Conservation (phyloP, 768 basidiomycete species). For the Psilocybe cubensis region DNA sequence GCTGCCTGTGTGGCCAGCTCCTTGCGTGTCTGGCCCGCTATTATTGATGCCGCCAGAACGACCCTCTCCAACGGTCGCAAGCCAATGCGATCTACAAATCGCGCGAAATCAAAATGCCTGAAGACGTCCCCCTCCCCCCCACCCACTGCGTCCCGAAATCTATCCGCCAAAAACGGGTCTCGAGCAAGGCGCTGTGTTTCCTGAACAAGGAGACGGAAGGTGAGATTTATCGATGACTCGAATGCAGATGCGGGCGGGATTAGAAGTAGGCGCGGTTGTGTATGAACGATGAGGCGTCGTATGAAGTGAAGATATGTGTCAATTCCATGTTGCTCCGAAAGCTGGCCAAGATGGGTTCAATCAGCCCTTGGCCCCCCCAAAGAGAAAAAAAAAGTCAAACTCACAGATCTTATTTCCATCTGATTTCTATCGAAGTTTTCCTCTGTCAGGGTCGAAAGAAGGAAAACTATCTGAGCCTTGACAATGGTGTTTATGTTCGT, state of each 20-base stretch:
- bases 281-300: constrained; percentile 90
- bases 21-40: constrained; percentile 58
- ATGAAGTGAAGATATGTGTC: constrained; percentile 99
- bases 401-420: constrained; percentile 90
- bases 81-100: constrained; percentile 83
- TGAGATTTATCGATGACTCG: constrained; percentile 77
- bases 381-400: constrained; percentile 38
- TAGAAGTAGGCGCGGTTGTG: constrained; percentile 70
- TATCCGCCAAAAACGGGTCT: constrained; percentile 88
- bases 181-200: constrained; percentile 89
- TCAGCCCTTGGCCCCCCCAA: constrained; percentile 3
- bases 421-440: constrained; percentile 96
- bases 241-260: constrained; percentile 63
- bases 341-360: constrained; percentile 49
- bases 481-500: constrained; percentile 92
- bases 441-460: constrained; percentile 94
- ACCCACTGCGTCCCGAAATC: constrained; percentile 89
- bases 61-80: constrained; percentile 80
- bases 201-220: constrained; percentile 84
- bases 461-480: constrained; percentile 97
- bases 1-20: constrained; percentile 68
- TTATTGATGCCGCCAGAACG: constrained; percentile 75
- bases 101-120: constrained; percentile 79
- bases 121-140: constrained; percentile 86
- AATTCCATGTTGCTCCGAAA: constrained; percentile 95